Base-by-base conservation (phyloP, 148 eudicot genomes). In the Oxyria digyna region DNA sequence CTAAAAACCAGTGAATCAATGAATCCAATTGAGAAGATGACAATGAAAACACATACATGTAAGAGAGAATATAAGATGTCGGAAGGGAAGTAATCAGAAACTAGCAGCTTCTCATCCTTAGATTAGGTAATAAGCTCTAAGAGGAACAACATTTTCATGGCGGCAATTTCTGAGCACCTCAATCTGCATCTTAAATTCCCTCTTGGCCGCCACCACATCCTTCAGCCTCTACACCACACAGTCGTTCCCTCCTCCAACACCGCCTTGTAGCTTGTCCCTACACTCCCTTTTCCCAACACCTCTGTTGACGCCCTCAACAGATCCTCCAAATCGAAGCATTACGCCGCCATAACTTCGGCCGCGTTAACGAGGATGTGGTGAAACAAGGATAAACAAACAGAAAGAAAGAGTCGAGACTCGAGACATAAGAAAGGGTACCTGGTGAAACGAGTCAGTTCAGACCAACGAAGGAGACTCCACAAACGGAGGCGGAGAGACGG, bases 241-340 rank as follows among this genome's bases (percentile, higher is more conserved):
- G 85, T 83, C 23, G 89, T 87, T 33, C 89, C 92, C 41, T 87
- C 92, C 59, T 87, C 92, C 71, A 87, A 33, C 79, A 85, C 92
- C 54, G 92, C 92, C 76, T 85, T 87, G 65, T 87, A 87, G 41
- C 89, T 85, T 41, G 92, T 85, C 9, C 92, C 92, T 0, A 85
- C 72, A n/a, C 81, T 87, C 37, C 92, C 92, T n/a, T 87, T 87
- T 0, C 92, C 92, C 8, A 87, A 62, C 33, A 87, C 89, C 70
- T 87, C 92, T 0, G 92, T 89, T 7, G 92, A 87, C 13, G 92
- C 92, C 8, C 92, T 68, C 32, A 87, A 18, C 68, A 87, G 37
- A 65, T 87, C 92, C 59, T 87, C 92, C 69, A 87, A 20, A 70
- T 87, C 92, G 37, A 87, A 87, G 24, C 82, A 81, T 42, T 81